A percentile compares a stretch with the other conserved stretches of the same genome.
Evolutionary conservation across 257 asterid species (phyloP).

Genomic region (Salvia hispanica): DNA sequence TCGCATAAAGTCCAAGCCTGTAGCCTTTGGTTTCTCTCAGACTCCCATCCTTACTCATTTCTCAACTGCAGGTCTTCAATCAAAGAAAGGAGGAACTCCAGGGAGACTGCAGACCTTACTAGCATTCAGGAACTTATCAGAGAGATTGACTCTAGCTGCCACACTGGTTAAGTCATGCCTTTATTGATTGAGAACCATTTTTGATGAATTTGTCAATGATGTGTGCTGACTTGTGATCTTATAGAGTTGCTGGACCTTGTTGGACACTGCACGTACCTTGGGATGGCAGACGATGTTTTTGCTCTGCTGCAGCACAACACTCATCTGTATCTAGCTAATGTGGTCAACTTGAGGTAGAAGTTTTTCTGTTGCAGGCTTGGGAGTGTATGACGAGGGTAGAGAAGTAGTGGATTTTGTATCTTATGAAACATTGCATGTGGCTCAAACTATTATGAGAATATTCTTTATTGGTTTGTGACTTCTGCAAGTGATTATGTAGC

Average conservation of each 20-base stretch:
- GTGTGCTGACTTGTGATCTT: constrained; percentile 31
- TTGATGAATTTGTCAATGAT: constrained; percentile 28
- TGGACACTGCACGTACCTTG: constrained; percentile 79
- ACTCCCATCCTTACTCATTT: constrained; percentile 8
- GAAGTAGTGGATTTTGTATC: neutral
- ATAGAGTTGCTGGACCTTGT: constrained; percentile 82
- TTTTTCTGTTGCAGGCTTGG: neutral
- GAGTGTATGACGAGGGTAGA: neutral
- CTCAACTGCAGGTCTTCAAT: constrained; percentile 65
- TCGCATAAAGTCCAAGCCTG: constrained; percentile 1
- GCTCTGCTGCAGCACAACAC: constrained; percentile 87
- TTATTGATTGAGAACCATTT: constrained; percentile 17
- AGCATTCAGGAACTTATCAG: constrained; percentile 84
- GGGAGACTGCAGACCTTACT: constrained; percentile 88
- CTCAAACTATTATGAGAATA: constrained; percentile 9
- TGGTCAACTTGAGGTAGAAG: constrained; percentile 75
- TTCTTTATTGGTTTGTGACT: constrained; percentile 16
- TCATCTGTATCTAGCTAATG: constrained; percentile 89
- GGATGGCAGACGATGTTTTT: constrained; percentile 92
- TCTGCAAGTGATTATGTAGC: neutral
- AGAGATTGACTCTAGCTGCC: constrained; percentile 69
- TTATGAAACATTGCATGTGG: neutral
- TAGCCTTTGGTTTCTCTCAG: constrained; percentile 33
- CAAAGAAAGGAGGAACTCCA: constrained; percentile 84
- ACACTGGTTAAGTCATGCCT: constrained; percentile 55